Evolutionary conservation across 805 yeast genomes (phyloP).

Genomic region (Ogataea pini): DNA sequence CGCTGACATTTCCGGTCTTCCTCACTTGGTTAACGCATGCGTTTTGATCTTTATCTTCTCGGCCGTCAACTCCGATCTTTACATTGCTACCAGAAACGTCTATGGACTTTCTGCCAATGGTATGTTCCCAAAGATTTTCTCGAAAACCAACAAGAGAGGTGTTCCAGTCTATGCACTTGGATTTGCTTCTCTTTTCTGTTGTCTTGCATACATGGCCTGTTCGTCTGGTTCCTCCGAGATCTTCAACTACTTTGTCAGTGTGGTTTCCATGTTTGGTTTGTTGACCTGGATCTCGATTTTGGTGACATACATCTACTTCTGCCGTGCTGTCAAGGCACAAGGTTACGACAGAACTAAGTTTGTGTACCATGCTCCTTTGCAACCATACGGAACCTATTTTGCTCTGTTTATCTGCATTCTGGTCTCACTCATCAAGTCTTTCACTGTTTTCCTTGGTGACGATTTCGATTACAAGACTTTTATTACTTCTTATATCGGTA

Average conservation of each 20-base stretch:
- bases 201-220: constrained; percentile 70
- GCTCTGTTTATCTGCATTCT: constrained; percentile 55
- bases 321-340: constrained; percentile 65
- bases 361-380: constrained; percentile 64
- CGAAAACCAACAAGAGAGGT: constrained; percentile 66
- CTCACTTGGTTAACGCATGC: constrained; percentile 76
- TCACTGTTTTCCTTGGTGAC: constrained; percentile 61
- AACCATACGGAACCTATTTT: constrained; percentile 65
- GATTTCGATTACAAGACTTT: constrained; percentile 61
- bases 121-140: constrained; percentile 68
- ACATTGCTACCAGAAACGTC: constrained; percentile 73
- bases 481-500: constrained; percentile 77
- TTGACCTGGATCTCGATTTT: constrained; percentile 74
- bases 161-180: constrained; percentile 64
- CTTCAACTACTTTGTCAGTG: constrained; percentile 71
- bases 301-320: constrained; percentile 65
- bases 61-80: constrained; percentile 78
- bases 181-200: constrained; percentile 54
- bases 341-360: constrained; percentile 58
- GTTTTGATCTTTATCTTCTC: constrained; percentile 76
- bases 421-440: constrained; percentile 65
- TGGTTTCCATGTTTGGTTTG: constrained; percentile 74
- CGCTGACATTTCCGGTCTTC: constrained; percentile 64
- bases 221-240: constrained; percentile 55
- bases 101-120: constrained; percentile 74